Percentiles rank a stretch among this genome's conserved stretches.
These are phyloP conservation scores for Brassica hybrid DNA, from an alignment of 441 rosid species.

Conservation along the genomic window DNA sequence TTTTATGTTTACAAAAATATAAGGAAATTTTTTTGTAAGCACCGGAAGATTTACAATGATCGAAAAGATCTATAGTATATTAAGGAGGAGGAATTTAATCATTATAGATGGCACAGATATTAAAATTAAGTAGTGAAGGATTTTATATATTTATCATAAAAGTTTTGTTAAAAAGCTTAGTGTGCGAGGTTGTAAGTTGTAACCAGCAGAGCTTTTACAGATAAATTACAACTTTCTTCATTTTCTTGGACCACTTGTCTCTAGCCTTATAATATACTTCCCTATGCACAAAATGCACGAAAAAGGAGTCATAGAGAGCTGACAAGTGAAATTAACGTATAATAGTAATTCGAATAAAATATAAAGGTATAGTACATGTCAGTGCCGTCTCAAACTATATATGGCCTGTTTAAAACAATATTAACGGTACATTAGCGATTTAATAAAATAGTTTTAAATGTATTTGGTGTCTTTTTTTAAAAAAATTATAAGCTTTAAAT, in stretches of 20 bases:
- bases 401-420: too few species aligned
- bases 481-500: too few species aligned
- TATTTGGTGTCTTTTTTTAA: too few species aligned
- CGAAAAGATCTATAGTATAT: background rate
- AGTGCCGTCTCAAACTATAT: too few species aligned
- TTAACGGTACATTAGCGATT: too few species aligned
- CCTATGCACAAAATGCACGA: conserved; percentile 13
- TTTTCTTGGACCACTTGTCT: conserved; percentile 37
- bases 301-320: conserved; percentile 13
- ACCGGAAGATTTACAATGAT: background rate
- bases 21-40: background rate
- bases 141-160: conserved; percentile 21
- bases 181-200: conserved; percentile 39
- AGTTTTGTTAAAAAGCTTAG: conserved; percentile 26
- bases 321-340: conserved; percentile 1
- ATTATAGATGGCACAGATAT: conserved; percentile 2
- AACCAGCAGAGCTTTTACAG: conserved; percentile 41
- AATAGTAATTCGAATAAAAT: background rate
- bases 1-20: conserved; percentile 1
- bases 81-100: background rate
- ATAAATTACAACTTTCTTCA: conserved; percentile 38
- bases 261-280: conserved; percentile 11
- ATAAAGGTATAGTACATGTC: background rate
- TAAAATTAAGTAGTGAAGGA: conserved; percentile 11
- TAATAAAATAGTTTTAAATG: too few species aligned